These are phyloP conservation scores for Naganishia friedmannii DNA, from an alignment of 768 basidiomycete genomes.

Conservation along the genomic window DNA sequence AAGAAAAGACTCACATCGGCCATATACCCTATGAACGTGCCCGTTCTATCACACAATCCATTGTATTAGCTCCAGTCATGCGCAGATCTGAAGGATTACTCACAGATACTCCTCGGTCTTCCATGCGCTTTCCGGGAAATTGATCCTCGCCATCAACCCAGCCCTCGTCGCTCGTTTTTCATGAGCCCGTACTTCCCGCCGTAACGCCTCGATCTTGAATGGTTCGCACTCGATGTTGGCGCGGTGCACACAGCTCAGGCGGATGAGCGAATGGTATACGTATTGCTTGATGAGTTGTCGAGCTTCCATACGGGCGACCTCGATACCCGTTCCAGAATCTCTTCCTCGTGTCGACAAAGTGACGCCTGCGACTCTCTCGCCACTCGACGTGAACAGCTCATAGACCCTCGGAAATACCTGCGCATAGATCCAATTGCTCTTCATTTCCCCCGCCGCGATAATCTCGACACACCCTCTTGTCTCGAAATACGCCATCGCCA, in stretches of 20 bases:
- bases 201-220: background rate
- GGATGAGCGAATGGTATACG: slow-evolving; percentile 27
- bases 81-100: background rate
- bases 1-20: slow-evolving; percentile 29
- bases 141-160: slow-evolving; percentile 10
- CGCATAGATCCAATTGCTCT: slow-evolving; percentile 31
- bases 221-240: slow-evolving; percentile 26
- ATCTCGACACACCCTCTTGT: slow-evolving; percentile 29
- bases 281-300: slow-evolving; percentile 4
- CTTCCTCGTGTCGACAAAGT: background rate
- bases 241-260: slow-evolving; percentile 30
- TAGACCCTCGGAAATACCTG: slow-evolving; percentile 29
- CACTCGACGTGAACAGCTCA: background rate
- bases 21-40: slow-evolving; percentile 30
- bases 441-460: slow-evolving; percentile 13
- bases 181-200: slow-evolving; percentile 10
- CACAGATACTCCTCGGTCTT: slow-evolving; percentile 33
- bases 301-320: background rate
- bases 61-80: background rate
- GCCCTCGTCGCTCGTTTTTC: slow-evolving; percentile 1
- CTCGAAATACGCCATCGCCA: slow-evolving; percentile 30
- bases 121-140: slow-evolving; percentile 19
- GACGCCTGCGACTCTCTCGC: background rate
- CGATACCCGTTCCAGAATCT: background rate
- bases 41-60: slow-evolving; percentile 1